Evolutionary conservation across 257 asterid genomes (phyloP).

Genomic region (Solanum chiquidenum): DNA sequence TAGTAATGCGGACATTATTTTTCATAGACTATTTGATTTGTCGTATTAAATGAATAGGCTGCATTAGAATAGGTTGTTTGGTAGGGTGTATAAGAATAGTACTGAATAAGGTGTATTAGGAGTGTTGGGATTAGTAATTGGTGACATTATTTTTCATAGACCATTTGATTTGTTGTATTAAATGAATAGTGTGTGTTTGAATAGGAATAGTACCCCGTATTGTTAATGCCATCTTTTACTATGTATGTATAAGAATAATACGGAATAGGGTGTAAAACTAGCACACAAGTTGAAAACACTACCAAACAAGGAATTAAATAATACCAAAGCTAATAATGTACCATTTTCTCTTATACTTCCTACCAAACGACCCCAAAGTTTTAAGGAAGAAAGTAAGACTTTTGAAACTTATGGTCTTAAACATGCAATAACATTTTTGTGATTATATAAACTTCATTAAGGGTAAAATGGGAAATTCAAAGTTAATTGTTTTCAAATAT

Average conservation of each 20-base stretch:
- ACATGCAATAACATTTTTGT: neutral
- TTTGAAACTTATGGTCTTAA: neutral
- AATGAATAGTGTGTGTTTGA: neutral
- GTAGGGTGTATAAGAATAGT: neutral
- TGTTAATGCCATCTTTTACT: neutral
- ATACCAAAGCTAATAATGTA: neutral
- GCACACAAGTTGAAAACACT: neutral
- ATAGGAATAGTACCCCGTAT: neutral
- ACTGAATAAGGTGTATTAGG: neutral
- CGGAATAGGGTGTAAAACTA: neutral
- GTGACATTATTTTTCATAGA: neutral
- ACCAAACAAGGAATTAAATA: neutral
- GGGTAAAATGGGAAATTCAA: neutral
- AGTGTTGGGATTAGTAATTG: neutral
- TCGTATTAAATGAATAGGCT: neutral
- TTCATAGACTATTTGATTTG: neutral
- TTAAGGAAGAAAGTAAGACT: neutral
- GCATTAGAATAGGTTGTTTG: neutral
- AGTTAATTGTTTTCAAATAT: neutral
- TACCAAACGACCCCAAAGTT: neutral
- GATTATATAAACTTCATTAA: neutral
- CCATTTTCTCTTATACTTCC: neutral
- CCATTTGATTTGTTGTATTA: neutral
- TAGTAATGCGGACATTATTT: neutral
- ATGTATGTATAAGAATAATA: neutral